phyloP scores from a whole-genome alignment of 352 stramenopile genomes.

The Globisporangium carolinianum region DNA sequence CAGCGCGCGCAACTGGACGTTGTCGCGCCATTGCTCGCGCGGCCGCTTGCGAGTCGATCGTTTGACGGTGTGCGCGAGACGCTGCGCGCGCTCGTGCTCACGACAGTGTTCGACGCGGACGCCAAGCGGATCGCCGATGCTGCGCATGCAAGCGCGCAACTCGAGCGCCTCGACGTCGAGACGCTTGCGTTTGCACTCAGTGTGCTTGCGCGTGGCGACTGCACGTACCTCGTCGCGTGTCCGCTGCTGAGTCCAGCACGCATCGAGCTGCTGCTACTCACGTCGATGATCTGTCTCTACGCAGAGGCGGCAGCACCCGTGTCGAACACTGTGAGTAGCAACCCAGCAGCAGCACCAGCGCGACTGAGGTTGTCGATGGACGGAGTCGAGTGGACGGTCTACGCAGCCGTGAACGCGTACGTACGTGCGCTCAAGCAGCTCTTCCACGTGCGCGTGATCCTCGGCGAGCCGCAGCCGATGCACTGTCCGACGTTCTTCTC shows the following conservation, averaged over 20 bases:
- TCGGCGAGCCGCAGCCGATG: conserved; percentile 34
- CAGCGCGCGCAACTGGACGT: conserved; percentile 17
- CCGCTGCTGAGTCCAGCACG: conserved; percentile 29
- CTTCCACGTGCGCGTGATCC: conserved; percentile 37
- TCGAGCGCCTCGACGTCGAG: conserved; percentile 25
- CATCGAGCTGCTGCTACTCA: conserved; percentile 51
- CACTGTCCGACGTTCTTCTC: conserved; percentile 56
- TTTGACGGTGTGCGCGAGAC: conserved; percentile 28
- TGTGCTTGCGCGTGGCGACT: conserved; percentile 44
- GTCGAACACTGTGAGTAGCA: background rate
- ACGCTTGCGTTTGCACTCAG: conserved; percentile 51
- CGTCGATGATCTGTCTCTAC: conserved; percentile 34
- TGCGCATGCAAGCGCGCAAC: background rate
- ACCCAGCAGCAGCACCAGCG: background rate
- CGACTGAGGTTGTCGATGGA: conserved; percentile 21
- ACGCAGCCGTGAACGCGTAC: conserved; percentile 34
- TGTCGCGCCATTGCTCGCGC: conserved; percentile 26
- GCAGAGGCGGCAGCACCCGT: too few species aligned
- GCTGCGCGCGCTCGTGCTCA: conserved; percentile 34
- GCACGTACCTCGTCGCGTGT: conserved; percentile 17
- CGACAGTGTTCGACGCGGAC: conserved; percentile 16
- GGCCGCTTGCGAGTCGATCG: conserved; percentile 21
- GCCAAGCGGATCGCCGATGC: conserved; percentile 2
- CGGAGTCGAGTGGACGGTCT: conserved; percentile 42
- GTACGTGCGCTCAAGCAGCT: conserved; percentile 51